Percentiles rank a stretch among this genome's conserved stretches.
phyloP scores from a whole-genome alignment of 2,329 filamentous ascomycete genomes.

The Botryotinia globosa region DNA sequence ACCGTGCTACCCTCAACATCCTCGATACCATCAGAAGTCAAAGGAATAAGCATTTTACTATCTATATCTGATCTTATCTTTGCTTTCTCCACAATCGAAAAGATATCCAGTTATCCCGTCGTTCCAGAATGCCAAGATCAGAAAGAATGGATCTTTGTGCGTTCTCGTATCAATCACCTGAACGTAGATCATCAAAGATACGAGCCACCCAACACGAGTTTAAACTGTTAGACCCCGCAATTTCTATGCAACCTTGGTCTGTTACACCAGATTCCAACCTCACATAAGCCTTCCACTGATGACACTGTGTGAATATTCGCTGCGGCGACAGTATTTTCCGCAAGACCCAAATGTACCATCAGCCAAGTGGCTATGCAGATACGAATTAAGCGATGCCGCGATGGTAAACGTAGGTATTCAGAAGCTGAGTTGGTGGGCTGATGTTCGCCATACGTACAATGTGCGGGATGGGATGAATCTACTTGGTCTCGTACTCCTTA shows the following conservation, averaged over 20 bases:
- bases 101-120: background rate
- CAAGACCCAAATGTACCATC: background rate
- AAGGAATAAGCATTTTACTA: background rate
- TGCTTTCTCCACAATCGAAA: background rate
- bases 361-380: conserved; percentile 20
- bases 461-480: background rate
- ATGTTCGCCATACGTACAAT: background rate
- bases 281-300: conserved; percentile 2
- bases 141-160: conserved; percentile 4
- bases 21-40: background rate
- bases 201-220: conserved; percentile 14
- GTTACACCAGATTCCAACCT: background rate
- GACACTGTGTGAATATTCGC: background rate
- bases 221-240: conserved; percentile 9
- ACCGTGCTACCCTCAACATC: background rate
- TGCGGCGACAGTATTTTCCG: conserved; percentile 11
- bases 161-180: conserved; percentile 20
- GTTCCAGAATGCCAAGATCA: background rate
- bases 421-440: background rate
- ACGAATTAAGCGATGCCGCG: conserved; percentile 16
- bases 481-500: conserved; percentile 13
- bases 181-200: conserved; percentile 15
- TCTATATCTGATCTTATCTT: background rate
- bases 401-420: background rate
- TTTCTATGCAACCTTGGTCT: background rate